Evolutionary conservation across 2,329 filamentous ascomycete genomes (phyloP), one percentile per base, ranked within the genome.

Genomic region (Orbilia quercus): DNA sequence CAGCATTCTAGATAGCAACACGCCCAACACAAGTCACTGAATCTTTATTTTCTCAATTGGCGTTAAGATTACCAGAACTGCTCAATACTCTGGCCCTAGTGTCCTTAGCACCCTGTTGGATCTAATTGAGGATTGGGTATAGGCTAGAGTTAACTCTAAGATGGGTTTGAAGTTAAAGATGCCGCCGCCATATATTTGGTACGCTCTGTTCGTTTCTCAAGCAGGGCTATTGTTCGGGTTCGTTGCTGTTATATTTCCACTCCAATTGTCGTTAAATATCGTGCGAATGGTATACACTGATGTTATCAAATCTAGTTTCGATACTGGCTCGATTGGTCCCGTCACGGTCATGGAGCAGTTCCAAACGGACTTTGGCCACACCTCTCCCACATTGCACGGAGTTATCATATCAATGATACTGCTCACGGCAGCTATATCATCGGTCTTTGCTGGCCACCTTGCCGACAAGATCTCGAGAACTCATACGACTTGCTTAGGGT

Each of bases 401-500:
- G 81, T 88, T 14, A 84, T 85, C 1, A 86, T 89, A 2, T 88
- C 87, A 0, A 82, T 83, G 1, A 85, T 89, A 62, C 80, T 89
- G 53, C 81, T 89, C 28, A 84, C 86, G 0, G 87, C 85, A 3
- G 84, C 84, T 0, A 77, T 87, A 9, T 84, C 86, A 1, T 86
- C 86, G 0, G 80, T 88, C 36, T 84, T 88, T 65, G 85, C 85
- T 0, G 84, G 87, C 0, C 82, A 84, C 71, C 81, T 88, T 1
- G 84, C 82, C 4, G 84, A 84, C 76, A 81, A 78, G 75, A 82
- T 84, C 3, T 87, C 87, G 0, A 81, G 86, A 9, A 80, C 84
- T 0, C 80, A 80, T 14, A 81, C 82, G 0, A 84, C 86, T 22
- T 80, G 81, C 14, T 82, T 85, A 1, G 85, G 86, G 0, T 79